Conservation (phyloP, 192 early-diverging fungal genomes). For the Paraglomus brasilianum region DNA sequence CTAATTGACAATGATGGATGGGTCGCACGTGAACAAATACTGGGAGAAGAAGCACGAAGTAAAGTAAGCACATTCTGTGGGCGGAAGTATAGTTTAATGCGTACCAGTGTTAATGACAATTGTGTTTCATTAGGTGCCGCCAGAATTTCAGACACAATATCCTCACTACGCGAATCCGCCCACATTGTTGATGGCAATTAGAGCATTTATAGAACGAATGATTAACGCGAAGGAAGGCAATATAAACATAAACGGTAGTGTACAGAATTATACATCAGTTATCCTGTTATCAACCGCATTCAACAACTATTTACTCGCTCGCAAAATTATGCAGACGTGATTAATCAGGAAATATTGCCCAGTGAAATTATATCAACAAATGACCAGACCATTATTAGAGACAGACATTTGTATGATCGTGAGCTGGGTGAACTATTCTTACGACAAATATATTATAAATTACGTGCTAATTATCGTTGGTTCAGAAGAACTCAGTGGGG, state of each 20-base stretch:
- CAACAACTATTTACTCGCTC: no score
- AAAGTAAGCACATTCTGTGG: conserved; percentile 51
- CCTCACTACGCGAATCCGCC: conserved; percentile 93
- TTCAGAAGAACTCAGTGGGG: conserved; percentile 80
- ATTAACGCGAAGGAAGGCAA: conserved; percentile 25
- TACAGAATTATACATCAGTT: not conserved
- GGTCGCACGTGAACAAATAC: conserved; percentile 93
- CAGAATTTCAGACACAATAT: conserved; percentile 91
- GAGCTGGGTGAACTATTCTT: conserved; percentile 48
- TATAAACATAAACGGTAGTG: not conserved
- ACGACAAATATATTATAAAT: conserved; percentile 57
- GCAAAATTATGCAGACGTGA: not conserved
- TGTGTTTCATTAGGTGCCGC: conserved; percentile 53
- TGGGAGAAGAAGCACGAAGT: conserved; percentile 89
- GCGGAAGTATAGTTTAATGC: no score
- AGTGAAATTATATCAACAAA: conserved; percentile 5
- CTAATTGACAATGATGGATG: conserved; percentile 83
- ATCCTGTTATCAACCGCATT: no score
- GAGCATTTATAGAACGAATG: conserved; percentile 62
- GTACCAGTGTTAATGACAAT: not conserved
- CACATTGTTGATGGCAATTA: conserved; percentile 72
- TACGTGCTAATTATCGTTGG: conserved; percentile 72
- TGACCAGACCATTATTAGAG: conserved; percentile 33
- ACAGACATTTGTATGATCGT: conserved; percentile 43
- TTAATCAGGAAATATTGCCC: not conserved